Evolutionary conservation across 768 basidiomycete species (phyloP).

Genomic region (Russula vinacea): DNA sequence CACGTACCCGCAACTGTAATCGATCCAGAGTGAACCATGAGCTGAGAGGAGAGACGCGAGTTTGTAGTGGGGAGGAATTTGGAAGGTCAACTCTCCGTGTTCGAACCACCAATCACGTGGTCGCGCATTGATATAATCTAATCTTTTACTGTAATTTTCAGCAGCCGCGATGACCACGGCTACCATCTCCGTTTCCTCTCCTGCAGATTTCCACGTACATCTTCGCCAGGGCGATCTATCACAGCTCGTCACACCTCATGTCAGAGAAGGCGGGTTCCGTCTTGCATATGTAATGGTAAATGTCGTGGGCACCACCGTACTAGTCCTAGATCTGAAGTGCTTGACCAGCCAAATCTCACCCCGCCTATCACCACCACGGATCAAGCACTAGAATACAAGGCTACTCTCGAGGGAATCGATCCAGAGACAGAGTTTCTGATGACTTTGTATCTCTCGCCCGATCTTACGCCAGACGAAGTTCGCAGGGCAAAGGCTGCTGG

Average conservation of each 20-base stretch:
- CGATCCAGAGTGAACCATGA: slow-evolving; percentile 70
- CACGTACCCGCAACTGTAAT: slow-evolving; percentile 78
- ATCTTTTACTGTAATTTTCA: slow-evolving; percentile 17
- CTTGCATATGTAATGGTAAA: slow-evolving; percentile 95
- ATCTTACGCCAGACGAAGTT: slow-evolving; percentile 87
- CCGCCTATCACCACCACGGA: slow-evolving; percentile 85
- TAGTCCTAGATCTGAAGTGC: not conserved
- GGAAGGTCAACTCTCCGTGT: slow-evolving; percentile 14
- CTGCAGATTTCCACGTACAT: slow-evolving; percentile 96
- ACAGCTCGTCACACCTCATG: slow-evolving; percentile 83
- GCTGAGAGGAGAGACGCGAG: slow-evolving; percentile 3
- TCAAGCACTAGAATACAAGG: slow-evolving; percentile 77
- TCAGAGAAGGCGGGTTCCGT: slow-evolving; percentile 82
- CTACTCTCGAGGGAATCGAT: slow-evolving; percentile 68
- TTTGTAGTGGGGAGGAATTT: not conserved
- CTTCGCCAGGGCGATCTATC: slow-evolving; percentile 84
- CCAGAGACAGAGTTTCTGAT: slow-evolving; percentile 83
- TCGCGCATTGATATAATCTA: slow-evolving; percentile 23
- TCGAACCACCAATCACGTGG: slow-evolving; percentile 31
- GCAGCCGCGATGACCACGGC: slow-evolving; percentile 35
- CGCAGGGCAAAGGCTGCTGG: slow-evolving; percentile 83
- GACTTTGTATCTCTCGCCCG: slow-evolving; percentile 92
- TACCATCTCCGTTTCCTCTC: slow-evolving; percentile 53
- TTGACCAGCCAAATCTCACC: slow-evolving; percentile 77
- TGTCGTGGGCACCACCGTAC: not conserved